Base-by-base conservation (phyloP, 2,329 filamentous ascomycete species). In the Biscogniauxia marginata region DNA sequence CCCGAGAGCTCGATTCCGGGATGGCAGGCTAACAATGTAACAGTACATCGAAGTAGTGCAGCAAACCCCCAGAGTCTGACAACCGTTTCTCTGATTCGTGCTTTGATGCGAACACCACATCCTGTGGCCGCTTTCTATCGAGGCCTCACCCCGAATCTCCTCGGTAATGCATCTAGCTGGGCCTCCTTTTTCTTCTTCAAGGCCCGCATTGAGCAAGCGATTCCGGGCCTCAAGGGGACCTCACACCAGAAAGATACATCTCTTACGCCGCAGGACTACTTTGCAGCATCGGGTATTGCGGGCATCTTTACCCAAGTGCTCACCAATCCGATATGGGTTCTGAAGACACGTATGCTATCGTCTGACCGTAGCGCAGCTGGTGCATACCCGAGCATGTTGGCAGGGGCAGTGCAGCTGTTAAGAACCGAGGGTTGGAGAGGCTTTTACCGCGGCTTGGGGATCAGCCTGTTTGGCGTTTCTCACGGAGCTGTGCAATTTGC, bases 291-390 rank as follows among this genome's bases (percentile, higher is more conserved):
- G 30, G 89, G 78, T n/a, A 68, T 81, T 23, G 77, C 82, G 62
- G 93, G 93, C 24, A 79, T 88, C 18, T 73, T 90, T 44, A 96
- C 92, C 1, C 89, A 93, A 46, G 76, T 90, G 24, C 80, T 93
- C 63, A 98, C 95, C 24, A 98, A 98, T 71, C 95, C 95, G 2
- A 87, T 99, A 66, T 99, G 95, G 95, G 95, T 99, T 2, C 86
- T 99, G 72, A 98, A 98, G 79, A 98, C 93, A 7, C 89, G 95
- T 61, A 98, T 99, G 92, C 80, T 98, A 21, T 91, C 92, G 24
- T 93, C 90, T 3, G 90, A 95, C 63, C 84, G 84, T 50, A 79
- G 84, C 53, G 81, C 85, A 5, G 83, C 81, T 1, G 91, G 91
- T 13, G 95, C 93, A 1, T 99, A 99, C 74, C 81, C 84, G 16